Evolutionary conservation across 202 grass and related monocot species (phyloP), one percentile per base, ranked within the genome.

Genomic region (Setaria viridis): DNA sequence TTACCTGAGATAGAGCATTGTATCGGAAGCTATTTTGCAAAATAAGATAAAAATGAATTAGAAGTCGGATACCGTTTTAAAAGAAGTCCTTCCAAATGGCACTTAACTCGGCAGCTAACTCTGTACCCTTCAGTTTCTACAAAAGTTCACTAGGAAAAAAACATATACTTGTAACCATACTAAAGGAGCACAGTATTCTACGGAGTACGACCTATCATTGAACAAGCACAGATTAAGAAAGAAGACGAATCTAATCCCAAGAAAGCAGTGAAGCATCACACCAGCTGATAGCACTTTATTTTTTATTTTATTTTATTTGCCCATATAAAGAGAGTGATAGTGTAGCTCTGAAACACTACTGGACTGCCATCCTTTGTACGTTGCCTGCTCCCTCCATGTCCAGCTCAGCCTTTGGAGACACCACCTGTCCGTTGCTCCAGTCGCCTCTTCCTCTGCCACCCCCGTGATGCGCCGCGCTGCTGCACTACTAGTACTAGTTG

Each of bases 401-500:
- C 91, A 85, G 85, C 87, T 79, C 76, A 84, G 69, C 30, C 70
- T 68, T 63, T 63, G 41, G 79, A 57, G 85, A 83, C 66, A 76
- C 60, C 84, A 74, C 56, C 29, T 79, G 87, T 81, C 87, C 85
- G 70, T 91, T 57, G 85, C 62, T 84, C 75, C 81, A 75, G 63
- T 4, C 20, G 59, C 72, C 42, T 70, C 72, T 72, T 75, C 73
- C 42, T 57, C 67, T 85, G 62, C 66, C 87, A 64, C 13, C 79
- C 82, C 79, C 86, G 90, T 92, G 90, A 79, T 47, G 46, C 16
- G 33, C 70, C 51, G 51, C 71, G 10, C 39, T 19, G 45, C 79
- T 25, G 47, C 63, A 55, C 45, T 47, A 47, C 70, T 45, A 63
- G 21, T 64, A 80, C 20, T 57, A 9, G 76, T 70, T 80, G 35